These are phyloP conservation scores for Hypoxylon fragiforme DNA, from an alignment of 495 filamentous ascomycete genomes.

Conservation along the genomic window DNA sequence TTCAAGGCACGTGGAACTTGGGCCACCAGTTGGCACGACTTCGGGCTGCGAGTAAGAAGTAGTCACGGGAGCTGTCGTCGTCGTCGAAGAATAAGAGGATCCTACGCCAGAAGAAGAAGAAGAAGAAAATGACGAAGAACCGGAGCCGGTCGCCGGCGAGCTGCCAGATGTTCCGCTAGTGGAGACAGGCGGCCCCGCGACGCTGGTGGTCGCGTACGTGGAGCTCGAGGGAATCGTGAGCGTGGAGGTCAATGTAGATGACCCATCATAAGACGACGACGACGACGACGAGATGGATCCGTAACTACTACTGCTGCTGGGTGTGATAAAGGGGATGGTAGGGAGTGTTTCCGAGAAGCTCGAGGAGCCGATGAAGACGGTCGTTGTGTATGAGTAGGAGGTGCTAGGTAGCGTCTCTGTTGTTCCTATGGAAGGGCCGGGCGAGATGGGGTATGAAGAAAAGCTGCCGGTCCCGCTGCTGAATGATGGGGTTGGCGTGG, in stretches of 20 bases:
- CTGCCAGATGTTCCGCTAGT: constrained; percentile 19
- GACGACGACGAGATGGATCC: constrained; percentile 9
- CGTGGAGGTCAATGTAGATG: constrained; percentile 11
- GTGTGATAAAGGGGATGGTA: neutral
- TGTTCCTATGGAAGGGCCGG: neutral
- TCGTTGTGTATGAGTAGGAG: constrained; percentile 8
- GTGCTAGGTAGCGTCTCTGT: constrained; percentile 1
- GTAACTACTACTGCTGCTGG: constrained; percentile 1
- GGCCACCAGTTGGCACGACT: neutral
- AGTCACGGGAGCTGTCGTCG: neutral
- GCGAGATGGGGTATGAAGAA: constrained; percentile 10
- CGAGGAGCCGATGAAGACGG: constrained; percentile 9
- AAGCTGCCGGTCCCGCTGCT: neutral
- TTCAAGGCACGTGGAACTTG: constrained; percentile 23
- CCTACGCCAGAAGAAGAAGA: constrained; percentile 7
- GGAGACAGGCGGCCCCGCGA: neutral
- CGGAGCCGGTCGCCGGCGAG: constrained; percentile 25
- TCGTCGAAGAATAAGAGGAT: constrained; percentile 5
- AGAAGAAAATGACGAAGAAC: constrained; percentile 11
- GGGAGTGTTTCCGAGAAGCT: neutral
- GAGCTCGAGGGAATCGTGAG: constrained; percentile 15
- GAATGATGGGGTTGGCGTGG: neutral
- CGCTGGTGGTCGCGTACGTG: neutral
- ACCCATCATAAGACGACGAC: constrained; percentile 1
- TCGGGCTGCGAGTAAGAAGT: constrained; percentile 3